A percentile compares a stretch with the other conserved stretches of the same genome.
phyloP scores from a whole-genome alignment of 2,329 filamentous ascomycete species.

The Phaeosphaeriaceae sp. region DNA sequence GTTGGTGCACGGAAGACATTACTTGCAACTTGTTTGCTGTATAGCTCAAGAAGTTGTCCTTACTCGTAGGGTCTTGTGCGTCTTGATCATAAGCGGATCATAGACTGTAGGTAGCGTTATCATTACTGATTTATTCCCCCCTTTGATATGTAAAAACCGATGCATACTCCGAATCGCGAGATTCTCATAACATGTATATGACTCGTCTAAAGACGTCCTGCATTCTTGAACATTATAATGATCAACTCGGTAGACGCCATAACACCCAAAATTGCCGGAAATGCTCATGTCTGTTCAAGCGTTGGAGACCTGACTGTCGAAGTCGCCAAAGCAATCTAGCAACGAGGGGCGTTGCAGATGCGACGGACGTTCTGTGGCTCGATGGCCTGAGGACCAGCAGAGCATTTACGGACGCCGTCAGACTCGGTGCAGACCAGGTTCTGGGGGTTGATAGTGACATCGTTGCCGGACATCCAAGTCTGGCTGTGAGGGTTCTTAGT shows the following conservation, averaged over 20 bases:
- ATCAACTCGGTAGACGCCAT: background rate
- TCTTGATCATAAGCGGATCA: too few relatives aligned
- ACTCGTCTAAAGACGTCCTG: too few relatives aligned
- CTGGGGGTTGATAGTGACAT: background rate
- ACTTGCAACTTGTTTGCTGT: too few relatives aligned
- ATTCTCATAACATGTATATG: too few relatives aligned
- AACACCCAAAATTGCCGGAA: background rate
- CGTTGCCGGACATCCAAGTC: conserved; percentile 9
- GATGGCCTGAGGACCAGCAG: conserved; percentile 2
- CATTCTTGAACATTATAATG: background rate
- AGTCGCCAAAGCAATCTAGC: conserved; percentile 4
- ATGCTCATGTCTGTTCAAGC: background rate
- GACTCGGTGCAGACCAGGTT: background rate
- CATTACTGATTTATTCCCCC: too few relatives aligned
- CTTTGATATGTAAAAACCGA: too few relatives aligned
- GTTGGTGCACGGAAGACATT: too few relatives aligned
- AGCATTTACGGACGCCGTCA: background rate
- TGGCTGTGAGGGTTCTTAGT: background rate
- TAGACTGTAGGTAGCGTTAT: too few relatives aligned
- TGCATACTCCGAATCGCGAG: too few relatives aligned
- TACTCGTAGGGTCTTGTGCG: too few relatives aligned
- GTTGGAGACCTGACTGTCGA: background rate
- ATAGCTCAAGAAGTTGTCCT: too few relatives aligned
- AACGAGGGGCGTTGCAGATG: conserved; percentile 25
- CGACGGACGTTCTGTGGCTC: conserved; percentile 25